phyloP scores from a whole-genome alignment of 805 yeast genomes.

The Clavispora asparagi region DNA sequence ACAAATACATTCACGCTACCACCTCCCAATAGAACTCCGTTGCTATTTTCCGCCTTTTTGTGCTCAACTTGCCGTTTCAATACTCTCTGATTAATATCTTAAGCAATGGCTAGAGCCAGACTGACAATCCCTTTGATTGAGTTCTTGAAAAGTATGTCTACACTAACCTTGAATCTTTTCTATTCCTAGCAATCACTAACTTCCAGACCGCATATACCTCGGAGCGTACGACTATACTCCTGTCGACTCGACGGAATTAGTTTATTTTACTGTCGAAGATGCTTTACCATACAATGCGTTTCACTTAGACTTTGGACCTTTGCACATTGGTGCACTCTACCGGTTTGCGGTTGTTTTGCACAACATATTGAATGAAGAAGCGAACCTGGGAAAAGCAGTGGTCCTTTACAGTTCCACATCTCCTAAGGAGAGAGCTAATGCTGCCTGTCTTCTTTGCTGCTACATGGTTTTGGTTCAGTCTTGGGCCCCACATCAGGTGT shows the following conservation, averaged over 20 bases:
- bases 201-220: constrained; percentile 64
- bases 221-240: constrained; percentile 87
- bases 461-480: constrained; percentile 93
- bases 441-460: constrained; percentile 90
- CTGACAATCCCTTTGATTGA: constrained; percentile 34
- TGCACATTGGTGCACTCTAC: constrained; percentile 88
- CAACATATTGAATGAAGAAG: constrained; percentile 80
- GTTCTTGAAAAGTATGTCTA: constrained; percentile 39
- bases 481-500: constrained; percentile 97
- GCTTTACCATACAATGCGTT: constrained; percentile 90
- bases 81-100: not conserved
- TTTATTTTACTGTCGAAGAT: constrained; percentile 89
- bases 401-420: constrained; percentile 84
- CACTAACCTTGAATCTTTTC: not conserved
- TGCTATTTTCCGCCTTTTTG: not conserved
- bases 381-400: constrained; percentile 81
- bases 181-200: constrained; percentile 20
- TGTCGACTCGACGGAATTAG: constrained; percentile 65
- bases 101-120: constrained; percentile 6
- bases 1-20: not conserved
- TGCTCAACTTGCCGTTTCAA: not conserved
- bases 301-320: constrained; percentile 94
- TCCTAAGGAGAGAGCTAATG: constrained; percentile 80
- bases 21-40: not conserved
- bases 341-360: constrained; percentile 94